A percentile compares a stretch with the other conserved stretches of the same genome.
Evolutionary conservation across 1,139 yeast genomes (phyloP).

Genomic region (Diutina sp.): DNA sequence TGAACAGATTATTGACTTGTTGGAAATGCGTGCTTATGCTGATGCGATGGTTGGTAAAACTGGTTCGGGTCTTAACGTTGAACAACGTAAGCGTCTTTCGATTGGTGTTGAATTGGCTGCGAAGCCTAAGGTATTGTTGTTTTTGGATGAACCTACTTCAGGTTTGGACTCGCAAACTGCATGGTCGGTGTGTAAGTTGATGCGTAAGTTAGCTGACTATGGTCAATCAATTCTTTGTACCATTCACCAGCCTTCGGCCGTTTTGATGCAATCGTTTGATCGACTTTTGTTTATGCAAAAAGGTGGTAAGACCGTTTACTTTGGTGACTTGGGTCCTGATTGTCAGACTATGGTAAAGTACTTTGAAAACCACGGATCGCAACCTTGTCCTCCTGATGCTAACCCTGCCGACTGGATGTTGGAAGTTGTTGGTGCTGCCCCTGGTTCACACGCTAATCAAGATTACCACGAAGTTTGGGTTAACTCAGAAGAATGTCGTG

Average conservation of each 20-base stretch:
- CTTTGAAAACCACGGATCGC: slow-evolving; percentile 61
- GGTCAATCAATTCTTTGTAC: slow-evolving; percentile 82
- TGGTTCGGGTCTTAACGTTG: slow-evolving; percentile 70
- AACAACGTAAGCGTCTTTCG: slow-evolving; percentile 75
- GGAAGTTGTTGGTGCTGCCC: slow-evolving; percentile 8
- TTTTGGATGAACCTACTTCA: slow-evolving; percentile 88
- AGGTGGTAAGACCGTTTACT: slow-evolving; percentile 73
- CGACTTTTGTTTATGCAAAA: slow-evolving; percentile 55
- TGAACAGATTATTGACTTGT: slow-evolving; percentile 52
- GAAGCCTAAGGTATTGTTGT: slow-evolving; percentile 67
- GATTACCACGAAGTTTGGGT: slow-evolving; percentile 2
- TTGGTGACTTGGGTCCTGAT: slow-evolving; percentile 64
- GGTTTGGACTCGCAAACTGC: slow-evolving; percentile 91
- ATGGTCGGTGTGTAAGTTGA: slow-evolving; percentile 70
- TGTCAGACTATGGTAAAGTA: slow-evolving; percentile 49
- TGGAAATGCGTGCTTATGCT: slow-evolving; percentile 64
- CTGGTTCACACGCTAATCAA: slow-evolving; percentile 2
- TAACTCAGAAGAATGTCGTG: neutral
- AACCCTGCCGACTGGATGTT: slow-evolving; percentile 84
- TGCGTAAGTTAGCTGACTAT: slow-evolving; percentile 60
- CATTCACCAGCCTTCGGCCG: slow-evolving; percentile 76
- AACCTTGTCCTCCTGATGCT: slow-evolving; percentile 42
- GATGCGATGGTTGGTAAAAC: slow-evolving; percentile 79
- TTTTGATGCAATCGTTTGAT: slow-evolving; percentile 65
- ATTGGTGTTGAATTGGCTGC: slow-evolving; percentile 85